Evolutionary conservation across 441 rosid species (phyloP).

Genomic region (Viola pubescens): DNA sequence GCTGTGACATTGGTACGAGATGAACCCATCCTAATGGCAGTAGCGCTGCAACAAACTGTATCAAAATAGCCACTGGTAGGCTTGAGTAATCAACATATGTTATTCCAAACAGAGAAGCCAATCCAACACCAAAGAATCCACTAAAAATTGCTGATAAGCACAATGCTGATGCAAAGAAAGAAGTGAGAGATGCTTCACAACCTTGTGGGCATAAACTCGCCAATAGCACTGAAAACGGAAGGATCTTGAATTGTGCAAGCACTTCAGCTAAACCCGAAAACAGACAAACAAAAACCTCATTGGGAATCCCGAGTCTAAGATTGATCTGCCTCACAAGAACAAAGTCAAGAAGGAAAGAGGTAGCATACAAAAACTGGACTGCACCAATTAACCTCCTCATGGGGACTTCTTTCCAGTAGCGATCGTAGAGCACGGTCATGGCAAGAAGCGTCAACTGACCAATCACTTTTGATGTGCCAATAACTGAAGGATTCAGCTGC

Average conservation of each 20-base stretch:
- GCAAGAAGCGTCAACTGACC: conserved; percentile 64
- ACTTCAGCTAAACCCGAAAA: conserved; percentile 71
- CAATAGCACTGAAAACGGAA: conserved; percentile 54
- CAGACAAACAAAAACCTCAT: conserved; percentile 47
- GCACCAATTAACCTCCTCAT: conserved; percentile 52
- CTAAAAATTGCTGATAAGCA: conserved; percentile 60
- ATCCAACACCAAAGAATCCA: conserved; percentile 60
- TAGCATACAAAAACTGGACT: conserved; percentile 48
- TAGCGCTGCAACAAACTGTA: conserved; percentile 60
- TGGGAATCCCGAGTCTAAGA: conserved; percentile 49
- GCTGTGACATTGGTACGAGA: conserved; percentile 36
- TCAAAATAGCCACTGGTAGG: conserved; percentile 44
- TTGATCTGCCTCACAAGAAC: conserved; percentile 54
- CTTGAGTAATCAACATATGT: conserved; percentile 50
- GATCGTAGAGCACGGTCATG: conserved; percentile 46
- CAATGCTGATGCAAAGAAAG: conserved; percentile 61
- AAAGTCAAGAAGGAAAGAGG: conserved; percentile 60
- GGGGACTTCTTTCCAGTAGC: conserved; percentile 46
- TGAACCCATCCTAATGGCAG: conserved; percentile 52
- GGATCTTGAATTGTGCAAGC: conserved; percentile 66
- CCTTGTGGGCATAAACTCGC: conserved; percentile 67
- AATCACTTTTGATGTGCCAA: conserved; percentile 69
- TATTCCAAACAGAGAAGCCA: conserved; percentile 56
- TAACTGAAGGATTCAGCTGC: conserved; percentile 50
- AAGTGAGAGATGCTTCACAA: conserved; percentile 73